phyloP scores from a whole-genome alignment of 1,284 basidiomycete species.

The Exsudoporus floridanus region DNA sequence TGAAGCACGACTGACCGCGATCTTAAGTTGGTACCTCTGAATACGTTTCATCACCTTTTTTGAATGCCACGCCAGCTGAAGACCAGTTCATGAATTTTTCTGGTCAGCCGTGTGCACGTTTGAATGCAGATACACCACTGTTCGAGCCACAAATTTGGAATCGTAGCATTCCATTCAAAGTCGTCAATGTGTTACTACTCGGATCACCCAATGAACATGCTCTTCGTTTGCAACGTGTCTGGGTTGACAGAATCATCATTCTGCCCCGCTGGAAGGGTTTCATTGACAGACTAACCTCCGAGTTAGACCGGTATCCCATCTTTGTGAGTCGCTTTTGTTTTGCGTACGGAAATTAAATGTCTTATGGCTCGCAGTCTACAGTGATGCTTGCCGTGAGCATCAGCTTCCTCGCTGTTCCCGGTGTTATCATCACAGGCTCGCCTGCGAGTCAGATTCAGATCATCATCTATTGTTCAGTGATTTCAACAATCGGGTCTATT shows the following conservation, averaged over 20 bases:
- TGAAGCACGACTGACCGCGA: slow-evolving; percentile 16
- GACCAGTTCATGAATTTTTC: slow-evolving; percentile 15
- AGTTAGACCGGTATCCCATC: slow-evolving; percentile 54
- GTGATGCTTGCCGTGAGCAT: slow-evolving; percentile 19
- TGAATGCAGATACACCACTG: slow-evolving; percentile 12
- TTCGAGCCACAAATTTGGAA: slow-evolving; percentile 10
- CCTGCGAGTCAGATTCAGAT: too few relatives aligned
- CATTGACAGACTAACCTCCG: slow-evolving; percentile 43
- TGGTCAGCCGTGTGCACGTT: slow-evolving; percentile 10
- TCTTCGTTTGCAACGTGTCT: too few relatives aligned
- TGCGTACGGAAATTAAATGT: background rate
- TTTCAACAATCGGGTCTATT: too few relatives aligned
- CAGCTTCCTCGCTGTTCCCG: slow-evolving; percentile 16
- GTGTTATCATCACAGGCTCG: background rate
- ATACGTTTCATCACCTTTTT: background rate
- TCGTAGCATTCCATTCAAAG: background rate
- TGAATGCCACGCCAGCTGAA: slow-evolving; percentile 10
- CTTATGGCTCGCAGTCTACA: slow-evolving; percentile 18
- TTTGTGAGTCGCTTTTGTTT: slow-evolving; percentile 38
- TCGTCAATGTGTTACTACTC: slow-evolving; percentile 10
- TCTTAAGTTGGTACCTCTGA: slow-evolving; percentile 7
- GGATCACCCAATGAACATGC: background rate
- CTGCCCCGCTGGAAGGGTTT: slow-evolving; percentile 33
- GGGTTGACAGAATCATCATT: slow-evolving; percentile 12
- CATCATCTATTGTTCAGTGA: too few relatives aligned